Base-by-base conservation (phyloP, 148 eudicot genomes). In the Selenicereus undatus region DNA sequence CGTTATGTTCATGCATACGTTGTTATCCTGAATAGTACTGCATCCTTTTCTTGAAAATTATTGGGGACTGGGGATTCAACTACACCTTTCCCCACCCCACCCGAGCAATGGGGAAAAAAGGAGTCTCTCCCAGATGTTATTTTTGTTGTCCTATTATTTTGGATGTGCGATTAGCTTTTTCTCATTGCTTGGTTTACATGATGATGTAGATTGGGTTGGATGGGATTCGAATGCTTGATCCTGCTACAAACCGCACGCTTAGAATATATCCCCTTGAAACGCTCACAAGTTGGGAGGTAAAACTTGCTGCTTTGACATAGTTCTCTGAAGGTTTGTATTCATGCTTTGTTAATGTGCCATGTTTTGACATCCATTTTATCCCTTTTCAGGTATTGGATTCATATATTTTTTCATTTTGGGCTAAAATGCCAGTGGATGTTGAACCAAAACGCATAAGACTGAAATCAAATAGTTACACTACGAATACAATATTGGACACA, bases 381-480 rank as follows among this genome's bases (percentile, higher is more conserved):
- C 70, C 36, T 68, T 24, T 85, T 32, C 82, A 96, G 99, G 93
- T 91, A 27, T 81, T 92, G 76, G 99, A 96, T 87, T 91, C 97
- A 16, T 86, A 88, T 84, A 94, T 90, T 60, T 93, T 93, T 84
- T 95, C 98, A 80, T 90, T 96, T 87, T 96, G 99, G 99, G 89
- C 97, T 35, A 93, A 89, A 88, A 89, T 88, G 64, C 86, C 94
- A 12, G 86, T 86, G 36, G 99, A 96, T 36, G 14, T 81, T 79
- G 97, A 93, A 66, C 85, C 94, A 22, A 94, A 83, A 81, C 91
- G 99, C 42, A 88, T 94, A 84, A 92, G 97, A 80, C 81, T 96
- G 83, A 90, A 96, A 82, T 94, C 98, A 50, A 96, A 87, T 80
- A 89, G 92, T 56, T 96, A 96, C 76, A 96, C 95, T 45, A 89